Conservation (phyloP, 306 rosid genomes). For the Comarum palustre region DNA sequence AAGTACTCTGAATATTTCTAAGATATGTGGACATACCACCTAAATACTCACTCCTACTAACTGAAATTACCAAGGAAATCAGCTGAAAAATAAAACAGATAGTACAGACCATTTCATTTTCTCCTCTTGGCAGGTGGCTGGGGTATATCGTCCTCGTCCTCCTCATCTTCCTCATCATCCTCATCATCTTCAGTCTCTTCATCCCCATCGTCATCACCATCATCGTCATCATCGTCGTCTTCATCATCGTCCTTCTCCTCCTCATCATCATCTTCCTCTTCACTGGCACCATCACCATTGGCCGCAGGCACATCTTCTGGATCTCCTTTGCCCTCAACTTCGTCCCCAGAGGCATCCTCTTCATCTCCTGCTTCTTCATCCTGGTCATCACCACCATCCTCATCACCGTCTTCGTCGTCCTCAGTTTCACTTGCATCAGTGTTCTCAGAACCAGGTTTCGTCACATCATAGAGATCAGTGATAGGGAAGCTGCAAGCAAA, state of each 20-base stretch:
- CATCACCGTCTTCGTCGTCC: conserved; percentile 45
- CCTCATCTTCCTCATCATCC: conserved; percentile 36
- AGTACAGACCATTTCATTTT: conserved; percentile 23
- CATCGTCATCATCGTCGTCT: not conserved
- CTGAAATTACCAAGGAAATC: conserved; percentile 17
- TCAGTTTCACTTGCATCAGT: conserved; percentile 50
- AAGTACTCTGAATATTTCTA: conserved; percentile 17
- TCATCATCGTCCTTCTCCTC: conserved; percentile 30
- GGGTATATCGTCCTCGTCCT: conserved; percentile 36
- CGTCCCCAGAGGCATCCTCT: conserved; percentile 45
- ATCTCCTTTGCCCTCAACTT: conserved; percentile 45
- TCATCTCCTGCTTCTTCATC: conserved; percentile 49
- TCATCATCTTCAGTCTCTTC: conserved; percentile 29
- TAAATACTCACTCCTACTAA: conserved; percentile 23
- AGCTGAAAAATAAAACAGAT: not conserved
- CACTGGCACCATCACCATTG: conserved; percentile 57
- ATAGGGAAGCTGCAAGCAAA: conserved; percentile 48
- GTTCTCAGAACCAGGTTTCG: conserved; percentile 40
- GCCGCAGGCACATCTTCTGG: conserved; percentile 52
- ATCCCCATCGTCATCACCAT: not conserved
- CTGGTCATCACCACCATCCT: conserved; percentile 25
- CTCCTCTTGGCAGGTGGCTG: conserved; percentile 50
- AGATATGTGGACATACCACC: conserved; percentile 25
- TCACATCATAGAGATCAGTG: conserved; percentile 29
- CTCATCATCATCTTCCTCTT: conserved; percentile 40